Evolutionary conservation across 306 rosid genomes (phyloP).

Genomic region (Cicer cuneatum): DNA sequence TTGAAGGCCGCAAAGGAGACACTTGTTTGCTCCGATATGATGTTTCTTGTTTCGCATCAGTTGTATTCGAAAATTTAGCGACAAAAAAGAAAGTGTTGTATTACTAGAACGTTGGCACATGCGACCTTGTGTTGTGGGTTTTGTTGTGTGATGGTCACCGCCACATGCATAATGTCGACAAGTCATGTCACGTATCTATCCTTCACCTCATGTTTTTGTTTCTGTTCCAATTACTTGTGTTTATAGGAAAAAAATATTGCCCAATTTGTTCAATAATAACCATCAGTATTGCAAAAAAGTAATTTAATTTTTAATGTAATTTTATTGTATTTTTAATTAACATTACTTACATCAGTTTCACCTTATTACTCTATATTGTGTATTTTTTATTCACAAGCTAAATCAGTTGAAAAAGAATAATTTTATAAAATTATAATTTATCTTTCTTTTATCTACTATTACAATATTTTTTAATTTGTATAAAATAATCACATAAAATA

Average conservation of each 20-base stretch:
- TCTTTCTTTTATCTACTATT: too few species aligned
- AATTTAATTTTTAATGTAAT: too few species aligned
- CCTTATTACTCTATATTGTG: too few species aligned
- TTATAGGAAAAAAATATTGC: neutral
- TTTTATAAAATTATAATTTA: too few species aligned
- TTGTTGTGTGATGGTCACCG: constrained; percentile 37
- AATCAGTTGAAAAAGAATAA: too few species aligned
- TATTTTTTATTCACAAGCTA: too few species aligned
- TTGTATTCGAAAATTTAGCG: constrained; percentile 26
- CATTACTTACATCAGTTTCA: too few species aligned
- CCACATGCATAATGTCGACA: constrained; percentile 54
- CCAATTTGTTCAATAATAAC: too few species aligned
- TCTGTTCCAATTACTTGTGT: neutral
- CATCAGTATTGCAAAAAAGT: too few species aligned
- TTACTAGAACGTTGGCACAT: constrained; percentile 40
- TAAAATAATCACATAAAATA: too few species aligned
- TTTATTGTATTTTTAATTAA: too few species aligned
- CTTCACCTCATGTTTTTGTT: constrained; percentile 31
- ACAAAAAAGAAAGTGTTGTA: neutral
- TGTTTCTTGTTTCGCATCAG: neutral
- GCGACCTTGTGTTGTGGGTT: constrained; percentile 45
- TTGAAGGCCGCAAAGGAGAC: constrained; percentile 21
- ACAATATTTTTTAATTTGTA: too few species aligned
- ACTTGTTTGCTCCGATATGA: constrained; percentile 32
- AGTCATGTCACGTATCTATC: constrained; percentile 42